A percentile compares a stretch with the other conserved stretches of the same genome.
phyloP scores from a whole-genome alignment of 148 eudicot genomes.

The Diospyros lotus region DNA sequence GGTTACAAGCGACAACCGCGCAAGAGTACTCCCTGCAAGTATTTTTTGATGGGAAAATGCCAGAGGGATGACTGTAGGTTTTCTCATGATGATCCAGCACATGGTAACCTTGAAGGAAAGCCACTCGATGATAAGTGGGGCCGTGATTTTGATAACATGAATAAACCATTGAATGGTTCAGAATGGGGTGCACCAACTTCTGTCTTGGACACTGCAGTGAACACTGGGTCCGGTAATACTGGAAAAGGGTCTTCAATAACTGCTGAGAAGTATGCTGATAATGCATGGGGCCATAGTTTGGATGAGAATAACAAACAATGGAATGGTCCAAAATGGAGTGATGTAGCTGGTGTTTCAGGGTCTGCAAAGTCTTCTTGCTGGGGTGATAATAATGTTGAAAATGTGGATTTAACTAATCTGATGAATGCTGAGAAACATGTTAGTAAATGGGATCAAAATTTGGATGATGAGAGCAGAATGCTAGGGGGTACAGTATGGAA shows the following conservation, averaged over 20 bases:
- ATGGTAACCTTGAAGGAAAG: slow-evolving; percentile 17
- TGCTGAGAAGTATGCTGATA: slow-evolving; percentile 24
- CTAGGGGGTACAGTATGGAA: slow-evolving; percentile 16
- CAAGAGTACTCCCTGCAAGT: slow-evolving; percentile 28
- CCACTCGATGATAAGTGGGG: slow-evolving; percentile 26
- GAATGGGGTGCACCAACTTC: slow-evolving; percentile 25
- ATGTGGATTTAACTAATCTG: slow-evolving; percentile 4
- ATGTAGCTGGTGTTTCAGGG: slow-evolving; percentile 20
- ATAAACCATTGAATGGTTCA: slow-evolving; percentile 37
- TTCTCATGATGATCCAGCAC: slow-evolving; percentile 35
- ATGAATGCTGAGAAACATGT: slow-evolving; percentile 16
- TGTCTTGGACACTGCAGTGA: slow-evolving; percentile 11
- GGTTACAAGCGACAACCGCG: slow-evolving; percentile 17
- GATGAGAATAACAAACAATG: slow-evolving; percentile 26
- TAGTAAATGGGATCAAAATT: slow-evolving; percentile 21
- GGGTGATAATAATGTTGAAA: slow-evolving; percentile 14
- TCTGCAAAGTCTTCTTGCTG: slow-evolving; percentile 19
- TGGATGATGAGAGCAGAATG: slow-evolving; percentile 20
- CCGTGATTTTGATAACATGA: slow-evolving; percentile 22
- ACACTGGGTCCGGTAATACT: slow-evolving; percentile 21
- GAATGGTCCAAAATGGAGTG: slow-evolving; percentile 36
- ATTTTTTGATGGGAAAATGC: slow-evolving; percentile 39
- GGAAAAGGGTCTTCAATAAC: slow-evolving; percentile 1
- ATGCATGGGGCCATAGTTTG: slow-evolving; percentile 20
- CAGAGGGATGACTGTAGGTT: slow-evolving; percentile 34